phyloP scores from a whole-genome alignment of 495 filamentous ascomycete genomes.

The Endocarpon pusillum region DNA sequence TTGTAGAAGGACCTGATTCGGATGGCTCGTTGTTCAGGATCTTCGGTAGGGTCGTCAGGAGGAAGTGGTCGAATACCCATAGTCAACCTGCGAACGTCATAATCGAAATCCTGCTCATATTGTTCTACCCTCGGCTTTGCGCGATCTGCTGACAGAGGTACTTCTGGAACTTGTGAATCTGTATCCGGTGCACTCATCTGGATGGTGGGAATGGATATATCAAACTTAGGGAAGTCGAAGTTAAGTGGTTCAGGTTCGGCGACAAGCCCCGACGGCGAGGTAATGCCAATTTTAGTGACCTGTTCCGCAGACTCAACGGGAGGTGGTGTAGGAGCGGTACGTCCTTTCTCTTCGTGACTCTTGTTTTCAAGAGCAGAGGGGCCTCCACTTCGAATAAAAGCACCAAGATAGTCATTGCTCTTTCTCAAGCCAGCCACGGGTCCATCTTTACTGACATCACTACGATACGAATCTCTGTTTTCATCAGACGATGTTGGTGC shows the following conservation, averaged over 20 bases:
- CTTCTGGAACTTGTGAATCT: no score
- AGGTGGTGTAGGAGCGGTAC: slow-evolving; percentile 5
- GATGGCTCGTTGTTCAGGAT: slow-evolving; percentile 87
- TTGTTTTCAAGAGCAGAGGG: no score
- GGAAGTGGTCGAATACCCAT: slow-evolving; percentile 88
- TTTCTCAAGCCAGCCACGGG: slow-evolving; percentile 15
- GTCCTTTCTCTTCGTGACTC: no score
- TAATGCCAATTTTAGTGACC: slow-evolving; percentile 8
- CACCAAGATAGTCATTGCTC: slow-evolving; percentile 29
- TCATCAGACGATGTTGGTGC: slow-evolving; percentile 7
- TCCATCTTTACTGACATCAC: slow-evolving; percentile 7
- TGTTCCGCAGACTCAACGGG: slow-evolving; percentile 8
- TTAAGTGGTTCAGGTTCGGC: slow-evolving; percentile 15
- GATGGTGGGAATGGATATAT: no score
- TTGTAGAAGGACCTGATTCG: slow-evolving; percentile 97
- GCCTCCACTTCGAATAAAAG: slow-evolving; percentile 21
- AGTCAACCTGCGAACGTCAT: slow-evolving; percentile 56
- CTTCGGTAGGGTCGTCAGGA: slow-evolving; percentile 66
- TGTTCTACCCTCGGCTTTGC: slow-evolving; percentile 6
- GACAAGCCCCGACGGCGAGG: slow-evolving; percentile 8
- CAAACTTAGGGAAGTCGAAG: slow-evolving; percentile 7
- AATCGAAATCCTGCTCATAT: slow-evolving; percentile 30
- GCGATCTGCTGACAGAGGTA: slow-evolving; percentile 13
- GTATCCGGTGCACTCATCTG: no score
- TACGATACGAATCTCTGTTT: slow-evolving; percentile 17